Evolutionary conservation across 176 grass and related monocot genomes (phyloP), one percentile per base, ranked within the genome.

Genomic region (Oryza rufipogon): DNA sequence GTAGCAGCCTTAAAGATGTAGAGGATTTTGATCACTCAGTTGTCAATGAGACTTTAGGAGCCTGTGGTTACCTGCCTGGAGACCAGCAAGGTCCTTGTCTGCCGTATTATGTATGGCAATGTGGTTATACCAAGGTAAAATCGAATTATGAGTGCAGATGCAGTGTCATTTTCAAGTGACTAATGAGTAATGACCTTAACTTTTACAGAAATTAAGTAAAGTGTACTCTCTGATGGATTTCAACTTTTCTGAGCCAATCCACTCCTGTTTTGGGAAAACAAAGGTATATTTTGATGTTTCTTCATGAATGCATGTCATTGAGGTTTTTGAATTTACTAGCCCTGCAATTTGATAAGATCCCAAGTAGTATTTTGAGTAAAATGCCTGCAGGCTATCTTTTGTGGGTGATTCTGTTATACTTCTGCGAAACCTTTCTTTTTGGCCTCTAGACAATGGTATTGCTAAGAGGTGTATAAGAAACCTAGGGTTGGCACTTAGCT

Each of bases 51-150:
- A 91, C 89, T 88, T 90, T 98, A 82, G 92, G 95, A 68, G 92
- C 92, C 60, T 98, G 95, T 39, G 95, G 95, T 54, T 72, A 90
- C 36, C 87, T 98, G 66, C 92, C 92, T 44, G 66, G 58, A 86
- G 82, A 79, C 69, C 79, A 88, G 48, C 83, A 92, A 78, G 89
- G 92, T 45, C 92, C 92, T 91, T 91, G 90, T 64, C 78, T 95
- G 9, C 91, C 95, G 9, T 93, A 91, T 54, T 90, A 95, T 71
- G 71, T 93, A 65, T 95, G 95, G 95, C 95, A 98, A 82, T 95
- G 95, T 80, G 95, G 95, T 83, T 45, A 90, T 70, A 80, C 89
- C 16, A 85, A 98, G 92, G 95, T 95, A 84, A 68, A 66, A 38
- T 52, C 7, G 30, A 77, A 72, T 75, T 72, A 10, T 52, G 56